Conservation (phyloP, 768 basidiomycete genomes). For the Mycena albidolilacea region DNA sequence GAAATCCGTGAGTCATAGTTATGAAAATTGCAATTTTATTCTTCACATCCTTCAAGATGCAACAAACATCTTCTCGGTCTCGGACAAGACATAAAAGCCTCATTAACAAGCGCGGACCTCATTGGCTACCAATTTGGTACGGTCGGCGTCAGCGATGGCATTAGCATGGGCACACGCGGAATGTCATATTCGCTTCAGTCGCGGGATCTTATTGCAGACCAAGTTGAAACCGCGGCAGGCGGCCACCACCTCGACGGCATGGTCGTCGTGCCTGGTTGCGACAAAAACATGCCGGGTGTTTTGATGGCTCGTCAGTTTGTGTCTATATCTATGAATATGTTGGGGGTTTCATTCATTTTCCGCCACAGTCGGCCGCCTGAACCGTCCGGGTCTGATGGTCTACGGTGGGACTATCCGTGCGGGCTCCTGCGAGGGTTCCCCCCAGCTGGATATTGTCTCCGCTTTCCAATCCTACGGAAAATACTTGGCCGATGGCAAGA, state of each 20-base stretch:
- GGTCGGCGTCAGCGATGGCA: conserved; percentile 97
- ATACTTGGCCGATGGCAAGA: conserved; percentile 92
- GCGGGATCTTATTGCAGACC: conserved; percentile 97
- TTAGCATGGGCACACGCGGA: conserved; percentile 96
- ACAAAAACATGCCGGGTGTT: conserved; percentile 99
- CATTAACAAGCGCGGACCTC: conserved; percentile 76
- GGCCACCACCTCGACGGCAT: conserved; percentile 99
- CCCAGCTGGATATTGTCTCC: conserved; percentile 94
- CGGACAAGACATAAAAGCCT: conserved; percentile 89
- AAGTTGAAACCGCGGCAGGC: conserved; percentile 95
- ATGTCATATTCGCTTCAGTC: conserved; percentile 98
- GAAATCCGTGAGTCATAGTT: conserved; percentile 86
- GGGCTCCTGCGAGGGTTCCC: conserved; percentile 90
- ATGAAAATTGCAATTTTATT: background rate
- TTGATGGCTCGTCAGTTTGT: conserved; percentile 89
- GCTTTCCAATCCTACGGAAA: conserved; percentile 99
- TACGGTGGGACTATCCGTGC: conserved; percentile 97
- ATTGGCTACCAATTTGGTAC: conserved; percentile 99
- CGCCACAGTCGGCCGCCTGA: conserved; percentile 87
- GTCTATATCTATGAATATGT: conserved; percentile 15
- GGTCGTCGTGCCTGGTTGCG: conserved; percentile 97
- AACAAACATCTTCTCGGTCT: conserved; percentile 94
- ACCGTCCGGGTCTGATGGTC: conserved; percentile 97
- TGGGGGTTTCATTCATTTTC: background rate
- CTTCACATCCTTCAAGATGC: conserved; percentile 70